phyloP scores from a whole-genome alignment of 768 basidiomycete species.

The Mycena indigotica region DNA sequence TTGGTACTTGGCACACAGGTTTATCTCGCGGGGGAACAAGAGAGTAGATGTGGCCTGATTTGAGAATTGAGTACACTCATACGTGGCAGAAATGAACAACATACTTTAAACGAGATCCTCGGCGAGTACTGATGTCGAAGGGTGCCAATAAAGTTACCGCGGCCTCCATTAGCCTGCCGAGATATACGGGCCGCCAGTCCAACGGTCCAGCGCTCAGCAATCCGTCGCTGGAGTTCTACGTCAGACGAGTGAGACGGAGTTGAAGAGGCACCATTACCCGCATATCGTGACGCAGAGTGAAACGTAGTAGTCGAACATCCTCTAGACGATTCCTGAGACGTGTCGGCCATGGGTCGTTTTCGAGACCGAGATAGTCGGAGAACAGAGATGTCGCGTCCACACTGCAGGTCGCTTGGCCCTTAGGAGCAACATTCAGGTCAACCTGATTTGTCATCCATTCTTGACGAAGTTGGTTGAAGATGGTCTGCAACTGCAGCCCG shows the following conservation, averaged over 20 bases:
- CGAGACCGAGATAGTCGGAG: slow-evolving; percentile 34
- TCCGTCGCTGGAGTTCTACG: slow-evolving; percentile 43
- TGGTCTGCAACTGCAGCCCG: slow-evolving; percentile 44
- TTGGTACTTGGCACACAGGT: slow-evolving; percentile 49
- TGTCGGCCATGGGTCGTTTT: slow-evolving; percentile 26
- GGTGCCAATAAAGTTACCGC: slow-evolving; percentile 62
- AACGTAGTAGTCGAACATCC: slow-evolving; percentile 37
- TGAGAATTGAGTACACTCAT: slow-evolving; percentile 19
- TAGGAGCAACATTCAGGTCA: slow-evolving; percentile 45
- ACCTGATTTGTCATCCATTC: slow-evolving; percentile 40
- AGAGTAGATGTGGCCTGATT: slow-evolving; percentile 43
- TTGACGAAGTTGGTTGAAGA: slow-evolving; percentile 42
- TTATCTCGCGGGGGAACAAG: slow-evolving; percentile 43
- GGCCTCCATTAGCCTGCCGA: slow-evolving; percentile 26
- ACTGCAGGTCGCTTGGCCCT: slow-evolving; percentile 46
- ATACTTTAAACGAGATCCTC: slow-evolving; percentile 51
- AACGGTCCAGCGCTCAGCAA: slow-evolving; percentile 49
- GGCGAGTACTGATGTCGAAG: slow-evolving; percentile 79
- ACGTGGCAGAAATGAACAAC: too few species aligned
- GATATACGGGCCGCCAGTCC: slow-evolving; percentile 42
- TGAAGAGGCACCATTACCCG: slow-evolving; percentile 37
- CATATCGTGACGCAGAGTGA: slow-evolving; percentile 45
- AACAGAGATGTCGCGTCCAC: slow-evolving; percentile 56
- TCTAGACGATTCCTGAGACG: slow-evolving; percentile 37
- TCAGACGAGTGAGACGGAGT: slow-evolving; percentile 20